Percentiles rank a stretch among this genome's conserved stretches.
Conservation (phyloP, 2,329 filamentous ascomycete genomes). For the Neonectria faginata region DNA sequence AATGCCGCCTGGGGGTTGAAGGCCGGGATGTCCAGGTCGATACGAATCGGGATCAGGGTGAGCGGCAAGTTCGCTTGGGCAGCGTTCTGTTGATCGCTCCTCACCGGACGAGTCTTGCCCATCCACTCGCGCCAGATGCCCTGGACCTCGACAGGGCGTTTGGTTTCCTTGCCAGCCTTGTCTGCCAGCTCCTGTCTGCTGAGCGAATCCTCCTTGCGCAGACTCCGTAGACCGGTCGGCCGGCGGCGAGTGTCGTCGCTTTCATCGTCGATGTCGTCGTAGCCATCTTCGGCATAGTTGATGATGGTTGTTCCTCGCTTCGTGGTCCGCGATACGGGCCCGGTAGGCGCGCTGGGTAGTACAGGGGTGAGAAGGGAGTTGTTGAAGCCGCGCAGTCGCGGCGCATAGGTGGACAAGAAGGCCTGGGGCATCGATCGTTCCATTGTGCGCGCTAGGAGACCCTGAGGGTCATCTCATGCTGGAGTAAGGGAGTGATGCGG, state of each 20-base stretch:
- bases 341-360: constrained; percentile 75
- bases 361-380: constrained; percentile 92
- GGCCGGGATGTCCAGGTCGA: constrained; percentile 90
- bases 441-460: constrained; percentile 54
- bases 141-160: constrained; percentile 83
- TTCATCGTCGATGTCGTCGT: constrained; percentile 81
- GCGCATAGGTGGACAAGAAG: constrained; percentile 91
- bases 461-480: constrained; percentile 49
- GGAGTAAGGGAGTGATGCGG: constrained; percentile 37
- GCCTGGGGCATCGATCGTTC: constrained; percentile 76
- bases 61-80: constrained; percentile 82
- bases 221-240: constrained; percentile 84
- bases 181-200: constrained; percentile 74
- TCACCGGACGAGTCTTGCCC: constrained; percentile 72
- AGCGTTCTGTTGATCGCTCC: constrained; percentile 70
- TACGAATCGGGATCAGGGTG: constrained; percentile 93
- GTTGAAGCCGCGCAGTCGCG: constrained; percentile 87
- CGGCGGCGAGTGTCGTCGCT: constrained; percentile 81
- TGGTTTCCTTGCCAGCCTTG: constrained; percentile 85
- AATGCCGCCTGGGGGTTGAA: constrained; percentile 76
- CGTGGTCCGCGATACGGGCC: constrained; percentile 82
- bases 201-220: constrained; percentile 79
- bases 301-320: constrained; percentile 97
- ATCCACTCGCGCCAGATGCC: constrained; percentile 98
- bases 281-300: constrained; percentile 98